Evolutionary conservation across 148 eudicot species (phyloP).

Genomic region (Polygonum maritimum): DNA sequence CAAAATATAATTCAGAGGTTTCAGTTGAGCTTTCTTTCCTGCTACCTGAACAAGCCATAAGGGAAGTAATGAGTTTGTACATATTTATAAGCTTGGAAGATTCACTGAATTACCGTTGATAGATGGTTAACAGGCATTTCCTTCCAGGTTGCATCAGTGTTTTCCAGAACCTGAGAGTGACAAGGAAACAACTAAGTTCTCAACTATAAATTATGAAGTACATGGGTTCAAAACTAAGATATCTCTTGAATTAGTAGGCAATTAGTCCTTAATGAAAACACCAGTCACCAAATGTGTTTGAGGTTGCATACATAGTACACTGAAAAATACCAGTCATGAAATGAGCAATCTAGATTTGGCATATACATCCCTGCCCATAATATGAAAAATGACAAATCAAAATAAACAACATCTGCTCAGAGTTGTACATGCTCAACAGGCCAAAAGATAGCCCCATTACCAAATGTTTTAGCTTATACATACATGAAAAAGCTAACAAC

Average conservation of each 20-base stretch:
- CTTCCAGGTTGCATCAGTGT: constrained; percentile 36
- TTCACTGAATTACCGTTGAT: constrained; percentile 36
- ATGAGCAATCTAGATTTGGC: neutral
- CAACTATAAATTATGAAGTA: neutral
- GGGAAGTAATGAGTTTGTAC: neutral
- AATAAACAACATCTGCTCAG: neutral
- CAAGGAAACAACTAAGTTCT: neutral
- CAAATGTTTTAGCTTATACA: neutral
- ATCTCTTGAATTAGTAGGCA: neutral
- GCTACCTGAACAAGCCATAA: neutral
- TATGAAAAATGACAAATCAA: neutral
- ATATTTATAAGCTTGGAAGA: neutral
- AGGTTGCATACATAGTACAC: neutral
- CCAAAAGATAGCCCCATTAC: neutral
- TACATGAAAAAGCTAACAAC: neutral
- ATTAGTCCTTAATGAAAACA: neutral
- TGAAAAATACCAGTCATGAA: neutral
- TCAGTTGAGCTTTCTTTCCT: neutral
- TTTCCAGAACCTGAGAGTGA: constrained; percentile 62
- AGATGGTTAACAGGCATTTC: constrained; percentile 49
- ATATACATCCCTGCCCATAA: neutral
- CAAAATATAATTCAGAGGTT: constrained; percentile 7
- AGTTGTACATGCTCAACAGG: constrained; percentile 3
- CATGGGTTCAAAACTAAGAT: neutral
- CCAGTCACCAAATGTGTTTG: neutral